Evolutionary conservation across 306 rosid genomes (phyloP), one percentile per base, ranked within the genome.

Genomic region (Prunus mira): DNA sequence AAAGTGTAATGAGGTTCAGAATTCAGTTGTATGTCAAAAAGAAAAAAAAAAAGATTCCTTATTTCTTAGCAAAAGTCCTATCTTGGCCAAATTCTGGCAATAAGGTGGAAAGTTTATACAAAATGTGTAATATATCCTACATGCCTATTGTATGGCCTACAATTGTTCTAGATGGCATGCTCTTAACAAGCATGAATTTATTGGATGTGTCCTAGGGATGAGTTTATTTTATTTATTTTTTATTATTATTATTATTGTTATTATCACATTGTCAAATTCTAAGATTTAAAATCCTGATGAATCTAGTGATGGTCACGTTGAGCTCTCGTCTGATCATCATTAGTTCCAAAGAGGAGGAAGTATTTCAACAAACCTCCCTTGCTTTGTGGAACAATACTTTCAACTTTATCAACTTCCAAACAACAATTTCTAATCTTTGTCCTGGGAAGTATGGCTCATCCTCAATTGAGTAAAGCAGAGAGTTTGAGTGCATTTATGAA

Each of bases 1-100:
- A 51, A 49, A 76, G 72, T 38, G 30, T 46, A 65, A 19, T 24
- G 73, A 81, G 62, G 49, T 47, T 77, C 72, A 51, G 78, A 63
- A 81, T 38, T 17, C 70, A 64, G 81, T 74, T 69, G 75, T 25
- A 66, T 47, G 32, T 17, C 10, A 49, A 25, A 65, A 22, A 65
- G 74, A 5, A 17, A 60, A 15, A 3, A 22, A 15, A 43, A 17
- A 54, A 12, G 22, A 28, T 7, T n/a, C 13, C 34, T 28, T 13
- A 13, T 20, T 34, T 38, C n/a, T 56, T 8, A 32, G 13, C 3
- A 4, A 5, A 25, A 60, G 15, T 60, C 34, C 32, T 60, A 60
- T 60, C 34, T 56, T 6, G 24, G 25, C 20, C 61, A 20, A 56
- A 56, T 56, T 7, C 27, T 20, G 61, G 12, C 25, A 55, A 55